Evolutionary conservation across 441 rosid genomes (phyloP).

Genomic region (Eruca vesicaria): DNA sequence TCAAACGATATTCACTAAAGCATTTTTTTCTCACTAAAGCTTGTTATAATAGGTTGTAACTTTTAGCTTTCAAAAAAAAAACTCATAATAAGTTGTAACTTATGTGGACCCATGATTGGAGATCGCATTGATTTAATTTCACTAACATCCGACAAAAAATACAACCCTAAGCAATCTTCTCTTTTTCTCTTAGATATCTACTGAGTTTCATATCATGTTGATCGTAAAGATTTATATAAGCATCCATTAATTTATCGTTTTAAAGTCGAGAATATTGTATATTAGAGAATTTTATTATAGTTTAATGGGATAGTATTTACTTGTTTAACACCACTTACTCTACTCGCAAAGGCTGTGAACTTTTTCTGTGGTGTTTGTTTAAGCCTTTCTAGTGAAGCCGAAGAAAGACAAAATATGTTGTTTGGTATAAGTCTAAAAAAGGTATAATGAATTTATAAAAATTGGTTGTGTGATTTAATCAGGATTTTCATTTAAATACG

Average conservation of each 20-base stretch:
- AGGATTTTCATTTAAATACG: not conserved
- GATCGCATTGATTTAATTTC: constrained; percentile 1
- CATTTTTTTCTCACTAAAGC: too few species aligned
- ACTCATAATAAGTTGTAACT: constrained; percentile 22
- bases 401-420: not conserved
- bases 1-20: too few species aligned
- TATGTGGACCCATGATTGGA: constrained; percentile 20
- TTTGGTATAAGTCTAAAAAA: too few species aligned
- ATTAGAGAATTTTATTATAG: not conserved
- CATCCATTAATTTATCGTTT: not conserved
- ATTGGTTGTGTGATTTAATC: not conserved
- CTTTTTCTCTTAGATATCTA: not conserved
- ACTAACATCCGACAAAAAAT: not conserved
- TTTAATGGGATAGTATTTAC: not conserved
- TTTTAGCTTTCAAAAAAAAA: not conserved
- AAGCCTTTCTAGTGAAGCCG: constrained; percentile 21
- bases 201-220: constrained; percentile 2
- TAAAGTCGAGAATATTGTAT: not conserved
- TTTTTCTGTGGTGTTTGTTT: constrained; percentile 20
- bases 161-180: constrained; percentile 12
- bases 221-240: constrained; percentile 4
- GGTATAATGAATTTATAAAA: not conserved
- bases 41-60: constrained; percentile 20
- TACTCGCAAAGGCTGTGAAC: constrained; percentile 10
- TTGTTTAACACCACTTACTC: not conserved